phyloP scores from a whole-genome alignment of 345 rosid species.

The Euclidium syriacum region DNA sequence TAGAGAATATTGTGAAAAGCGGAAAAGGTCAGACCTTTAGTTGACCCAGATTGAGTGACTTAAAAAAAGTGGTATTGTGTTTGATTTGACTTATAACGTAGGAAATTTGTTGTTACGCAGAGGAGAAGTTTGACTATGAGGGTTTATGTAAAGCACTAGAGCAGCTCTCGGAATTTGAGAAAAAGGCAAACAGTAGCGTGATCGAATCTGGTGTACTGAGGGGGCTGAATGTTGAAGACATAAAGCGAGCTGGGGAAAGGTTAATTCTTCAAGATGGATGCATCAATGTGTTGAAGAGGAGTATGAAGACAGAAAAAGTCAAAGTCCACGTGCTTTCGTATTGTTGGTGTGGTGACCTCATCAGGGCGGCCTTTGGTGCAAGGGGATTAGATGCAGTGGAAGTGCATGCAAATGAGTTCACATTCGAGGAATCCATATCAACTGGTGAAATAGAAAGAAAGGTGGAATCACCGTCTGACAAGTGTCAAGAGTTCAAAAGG shows the following conservation, averaged over 20 bases:
- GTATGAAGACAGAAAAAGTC: conserved; percentile 49
- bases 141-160: conserved; percentile 62
- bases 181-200: conserved; percentile 74
- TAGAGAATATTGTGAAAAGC: conserved; percentile 65
- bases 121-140: conserved; percentile 59
- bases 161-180: conserved; percentile 77
- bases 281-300: conserved; percentile 58
- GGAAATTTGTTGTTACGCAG: conserved; percentile 34
- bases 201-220: conserved; percentile 78
- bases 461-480: conserved; percentile 75
- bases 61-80: neutral
- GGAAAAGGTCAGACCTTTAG: conserved; percentile 44
- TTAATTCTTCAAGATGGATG: conserved; percentile 93
- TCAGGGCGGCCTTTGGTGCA: conserved; percentile 67
- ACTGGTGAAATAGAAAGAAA: conserved; percentile 70
- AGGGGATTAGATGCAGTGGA: conserved; percentile 61
- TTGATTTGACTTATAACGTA: neutral
- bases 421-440: conserved; percentile 56
- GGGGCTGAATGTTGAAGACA: conserved; percentile 84
- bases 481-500: conserved; percentile 52
- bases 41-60: neutral
- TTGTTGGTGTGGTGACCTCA: conserved; percentile 97
- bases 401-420: conserved; percentile 80
- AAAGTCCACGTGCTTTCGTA: conserved; percentile 74
- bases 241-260: conserved; percentile 85